Evolutionary conservation across 495 filamentous ascomycete species (phyloP).

Genomic region (Lophiostoma macrostomum): DNA sequence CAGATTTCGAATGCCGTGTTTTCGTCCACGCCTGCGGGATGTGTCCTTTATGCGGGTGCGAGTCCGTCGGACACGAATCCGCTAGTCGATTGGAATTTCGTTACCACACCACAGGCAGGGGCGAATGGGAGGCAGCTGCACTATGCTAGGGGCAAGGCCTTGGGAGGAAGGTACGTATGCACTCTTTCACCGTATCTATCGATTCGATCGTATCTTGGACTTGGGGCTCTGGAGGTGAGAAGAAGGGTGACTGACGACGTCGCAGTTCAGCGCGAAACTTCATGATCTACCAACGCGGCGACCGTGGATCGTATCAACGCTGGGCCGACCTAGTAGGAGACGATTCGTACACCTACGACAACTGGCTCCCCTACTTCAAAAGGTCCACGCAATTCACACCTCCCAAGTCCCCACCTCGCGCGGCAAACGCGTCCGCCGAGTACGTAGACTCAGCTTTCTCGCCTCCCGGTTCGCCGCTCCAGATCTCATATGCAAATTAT

Average conservation of each 20-base stretch:
- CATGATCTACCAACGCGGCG: conserved; percentile 40
- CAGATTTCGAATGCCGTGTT: no score
- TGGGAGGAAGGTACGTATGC: conserved; percentile 30
- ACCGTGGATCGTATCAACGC: conserved; percentile 44
- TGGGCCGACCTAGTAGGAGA: conserved; percentile 61
- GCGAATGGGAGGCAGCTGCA: conserved; percentile 12
- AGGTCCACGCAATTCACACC: conserved; percentile 52
- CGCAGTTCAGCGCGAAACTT: conserved; percentile 27
- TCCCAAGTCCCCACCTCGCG: conserved; percentile 41
- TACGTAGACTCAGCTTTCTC: conserved; percentile 40
- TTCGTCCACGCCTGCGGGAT: no score
- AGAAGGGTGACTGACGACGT: no score
- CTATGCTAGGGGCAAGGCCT: conserved; percentile 33
- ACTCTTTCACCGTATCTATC: no score
- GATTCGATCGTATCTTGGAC: no score
- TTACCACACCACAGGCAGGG: background rate
- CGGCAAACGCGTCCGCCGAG: conserved; percentile 45
- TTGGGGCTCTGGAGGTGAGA: no score
- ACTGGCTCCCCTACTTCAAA: conserved; percentile 54
- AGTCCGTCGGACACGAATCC: no score
- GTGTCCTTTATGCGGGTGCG: no score
- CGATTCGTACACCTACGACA: conserved; percentile 51
- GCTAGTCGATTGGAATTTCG: conserved; percentile 27
- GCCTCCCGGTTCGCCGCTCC: conserved; percentile 9
- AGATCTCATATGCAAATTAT: conserved; percentile 24